phyloP scores from a whole-genome alignment of 176 grass and related monocot species.

The Cymbopogon citratus region DNA sequence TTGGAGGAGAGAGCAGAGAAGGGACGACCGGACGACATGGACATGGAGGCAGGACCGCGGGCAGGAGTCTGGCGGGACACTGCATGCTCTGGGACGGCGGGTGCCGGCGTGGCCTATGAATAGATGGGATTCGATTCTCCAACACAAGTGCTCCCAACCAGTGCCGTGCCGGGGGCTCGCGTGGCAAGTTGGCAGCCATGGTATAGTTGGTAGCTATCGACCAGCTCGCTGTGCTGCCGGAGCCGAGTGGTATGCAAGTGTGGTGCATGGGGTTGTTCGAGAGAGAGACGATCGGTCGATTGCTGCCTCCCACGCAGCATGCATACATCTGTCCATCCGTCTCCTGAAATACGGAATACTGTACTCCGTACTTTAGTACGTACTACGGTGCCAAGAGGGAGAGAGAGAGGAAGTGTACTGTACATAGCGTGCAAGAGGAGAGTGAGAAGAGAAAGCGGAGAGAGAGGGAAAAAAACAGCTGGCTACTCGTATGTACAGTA shows the following conservation, averaged over 20 bases:
- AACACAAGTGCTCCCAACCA: conserved; percentile 8
- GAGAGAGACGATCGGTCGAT: not conserved
- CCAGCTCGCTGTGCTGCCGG: conserved; percentile 20
- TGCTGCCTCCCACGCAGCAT: conserved; percentile 33
- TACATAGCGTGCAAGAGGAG: not conserved
- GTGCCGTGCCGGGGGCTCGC: not conserved
- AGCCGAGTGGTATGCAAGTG: not conserved
- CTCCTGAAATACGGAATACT: not conserved
- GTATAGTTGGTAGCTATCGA: not conserved
- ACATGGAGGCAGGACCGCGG: not conserved
- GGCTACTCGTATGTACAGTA: not conserved
- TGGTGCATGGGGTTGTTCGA: not conserved
- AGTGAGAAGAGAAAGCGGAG: not conserved
- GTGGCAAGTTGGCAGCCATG: too few relatives aligned
- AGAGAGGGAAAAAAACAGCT: not conserved
- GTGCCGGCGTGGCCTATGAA: conserved; percentile 8
- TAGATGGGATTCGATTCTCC: conserved; percentile 59
- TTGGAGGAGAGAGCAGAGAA: not conserved
- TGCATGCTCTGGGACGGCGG: not conserved
- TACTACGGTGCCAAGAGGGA: not conserved
- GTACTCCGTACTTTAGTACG: not conserved
- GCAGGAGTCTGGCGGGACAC: not conserved
- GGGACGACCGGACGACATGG: not conserved
- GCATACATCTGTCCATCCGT: conserved; percentile 29
- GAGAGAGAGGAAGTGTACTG: not conserved